Evolutionary conservation across 805 yeast species (phyloP).

Genomic region (Torulaspora indica): DNA sequence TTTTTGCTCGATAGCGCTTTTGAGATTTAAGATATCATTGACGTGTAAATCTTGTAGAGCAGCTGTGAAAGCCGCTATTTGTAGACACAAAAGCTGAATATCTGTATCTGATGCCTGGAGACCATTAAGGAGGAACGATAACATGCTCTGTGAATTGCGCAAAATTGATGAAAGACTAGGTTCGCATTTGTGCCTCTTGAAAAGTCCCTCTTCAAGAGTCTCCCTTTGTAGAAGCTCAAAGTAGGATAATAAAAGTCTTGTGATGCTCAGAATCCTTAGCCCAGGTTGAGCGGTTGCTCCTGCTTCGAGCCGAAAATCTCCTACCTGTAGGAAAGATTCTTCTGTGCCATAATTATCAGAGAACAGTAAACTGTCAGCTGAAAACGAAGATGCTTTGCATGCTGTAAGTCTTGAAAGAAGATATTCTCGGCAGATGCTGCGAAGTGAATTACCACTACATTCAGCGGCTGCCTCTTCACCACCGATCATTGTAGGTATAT

Average conservation of each 20-base stretch:
- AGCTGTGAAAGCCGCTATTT: conserved; percentile 20
- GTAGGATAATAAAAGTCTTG: conserved; percentile 18
- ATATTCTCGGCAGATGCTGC: conserved; percentile 17
- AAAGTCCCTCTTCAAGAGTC: conserved; percentile 7
- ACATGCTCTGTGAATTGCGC: conserved; percentile 13
- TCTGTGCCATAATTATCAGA: not conserved
- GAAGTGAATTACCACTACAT: conserved; percentile 4
- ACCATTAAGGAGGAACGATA: conserved; percentile 19
- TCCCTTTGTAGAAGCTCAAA: conserved; percentile 8
- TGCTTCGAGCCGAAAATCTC: conserved; percentile 19
- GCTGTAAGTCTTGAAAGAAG: conserved; percentile 12
- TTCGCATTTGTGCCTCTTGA: conserved; percentile 23
- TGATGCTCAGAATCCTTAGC: conserved; percentile 19
- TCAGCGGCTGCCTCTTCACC: conserved; percentile 12
- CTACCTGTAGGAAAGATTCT: conserved; percentile 17
- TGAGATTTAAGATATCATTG: conserved; percentile 5
- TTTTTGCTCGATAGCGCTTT: conserved; percentile 12
- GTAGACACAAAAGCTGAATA: conserved; percentile 19
- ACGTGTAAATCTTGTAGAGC: conserved; percentile 7
- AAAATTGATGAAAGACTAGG: conserved; percentile 14
- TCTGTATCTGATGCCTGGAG: conserved; percentile 10
- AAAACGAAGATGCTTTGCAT: conserved; percentile 13
- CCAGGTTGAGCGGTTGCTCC: conserved; percentile 14
- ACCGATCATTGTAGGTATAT: conserved; percentile 23
- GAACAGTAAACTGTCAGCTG: conserved; percentile 5